These are phyloP conservation scores for Boletellus ananiceps DNA, from an alignment of 768 basidiomycete genomes.

Conservation along the genomic window DNA sequence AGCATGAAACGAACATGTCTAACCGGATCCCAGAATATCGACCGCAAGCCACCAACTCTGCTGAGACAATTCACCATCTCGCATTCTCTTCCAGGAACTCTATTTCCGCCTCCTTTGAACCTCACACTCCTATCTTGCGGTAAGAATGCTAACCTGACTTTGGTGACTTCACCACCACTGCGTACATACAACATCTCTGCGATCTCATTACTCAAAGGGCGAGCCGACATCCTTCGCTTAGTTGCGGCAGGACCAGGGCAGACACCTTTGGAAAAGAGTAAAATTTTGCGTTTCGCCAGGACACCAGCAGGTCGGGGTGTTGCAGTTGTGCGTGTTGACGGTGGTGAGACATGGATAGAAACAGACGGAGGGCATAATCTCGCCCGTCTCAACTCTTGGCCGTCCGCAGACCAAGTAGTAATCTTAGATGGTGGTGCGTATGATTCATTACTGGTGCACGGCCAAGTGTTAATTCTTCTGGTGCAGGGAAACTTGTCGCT, in stretches of 20 bases:
- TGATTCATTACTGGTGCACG: background rate
- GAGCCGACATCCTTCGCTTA: slow-evolving; percentile 47
- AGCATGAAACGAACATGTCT: background rate
- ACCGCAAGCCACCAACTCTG: slow-evolving; percentile 81
- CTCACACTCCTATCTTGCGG: slow-evolving; percentile 52
- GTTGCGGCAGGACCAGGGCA: slow-evolving; percentile 39
- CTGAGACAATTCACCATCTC: slow-evolving; percentile 71
- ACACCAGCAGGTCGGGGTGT: slow-evolving; percentile 78
- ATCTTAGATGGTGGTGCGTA: slow-evolving; percentile 60
- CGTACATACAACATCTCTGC: slow-evolving; percentile 56
- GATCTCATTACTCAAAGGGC: slow-evolving; percentile 57
- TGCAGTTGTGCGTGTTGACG: slow-evolving; percentile 54
- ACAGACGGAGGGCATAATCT: slow-evolving; percentile 45
- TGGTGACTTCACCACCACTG: slow-evolving; percentile 67
- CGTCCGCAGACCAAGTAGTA: slow-evolving; percentile 59
- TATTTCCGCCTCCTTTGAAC: slow-evolving; percentile 46
- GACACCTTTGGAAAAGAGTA: slow-evolving; percentile 43
- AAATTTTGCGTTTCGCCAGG: slow-evolving; percentile 61
- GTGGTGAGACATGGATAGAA: slow-evolving; percentile 64
- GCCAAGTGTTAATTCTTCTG: slow-evolving; percentile 8
- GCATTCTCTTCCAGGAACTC: slow-evolving; percentile 49
- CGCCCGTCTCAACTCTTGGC: slow-evolving; percentile 48
- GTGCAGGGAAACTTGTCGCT: slow-evolving; percentile 48
- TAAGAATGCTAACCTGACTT: slow-evolving; percentile 41
- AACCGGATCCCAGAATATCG: slow-evolving; percentile 63